Evolutionary conservation across 352 stramenopile genomes (phyloP).

Genomic region (Globisporangium cylindrosporum): DNA sequence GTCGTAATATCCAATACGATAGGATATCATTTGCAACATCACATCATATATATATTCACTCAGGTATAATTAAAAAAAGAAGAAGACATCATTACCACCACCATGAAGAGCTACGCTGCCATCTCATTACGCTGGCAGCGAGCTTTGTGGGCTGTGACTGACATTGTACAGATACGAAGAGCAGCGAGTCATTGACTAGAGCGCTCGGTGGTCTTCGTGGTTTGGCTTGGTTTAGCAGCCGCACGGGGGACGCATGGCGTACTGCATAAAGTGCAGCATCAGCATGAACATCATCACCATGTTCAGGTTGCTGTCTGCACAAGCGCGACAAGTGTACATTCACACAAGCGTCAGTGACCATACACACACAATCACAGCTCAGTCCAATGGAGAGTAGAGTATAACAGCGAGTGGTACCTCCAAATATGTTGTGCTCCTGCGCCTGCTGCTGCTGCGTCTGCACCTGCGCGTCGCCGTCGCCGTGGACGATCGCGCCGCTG

Average conservation of each 20-base stretch:
- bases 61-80: not conserved
- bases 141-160: not conserved
- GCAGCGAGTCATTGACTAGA: not conserved
- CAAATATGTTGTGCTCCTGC: constrained; percentile 82
- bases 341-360: not conserved
- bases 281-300: constrained; percentile 85
- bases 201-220: not conserved
- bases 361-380: too few species aligned
- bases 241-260: constrained; percentile 81
- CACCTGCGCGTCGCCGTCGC: constrained; percentile 20
- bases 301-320: constrained; percentile 77
- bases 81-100: not conserved
- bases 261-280: constrained; percentile 85
- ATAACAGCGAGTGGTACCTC: constrained; percentile 31
- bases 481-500: not conserved
- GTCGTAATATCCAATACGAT: too few species aligned
- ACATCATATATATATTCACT: not conserved
- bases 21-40: not conserved
- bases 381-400: not conserved
- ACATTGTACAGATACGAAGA: not conserved
- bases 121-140: not conserved
- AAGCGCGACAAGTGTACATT: not conserved
- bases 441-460: constrained; percentile 19
- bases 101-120: not conserved
- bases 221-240: constrained; percentile 47